Base-by-base conservation (phyloP, 2,329 filamentous ascomycete genomes). In the Pseudogymnoascus sp. region DNA sequence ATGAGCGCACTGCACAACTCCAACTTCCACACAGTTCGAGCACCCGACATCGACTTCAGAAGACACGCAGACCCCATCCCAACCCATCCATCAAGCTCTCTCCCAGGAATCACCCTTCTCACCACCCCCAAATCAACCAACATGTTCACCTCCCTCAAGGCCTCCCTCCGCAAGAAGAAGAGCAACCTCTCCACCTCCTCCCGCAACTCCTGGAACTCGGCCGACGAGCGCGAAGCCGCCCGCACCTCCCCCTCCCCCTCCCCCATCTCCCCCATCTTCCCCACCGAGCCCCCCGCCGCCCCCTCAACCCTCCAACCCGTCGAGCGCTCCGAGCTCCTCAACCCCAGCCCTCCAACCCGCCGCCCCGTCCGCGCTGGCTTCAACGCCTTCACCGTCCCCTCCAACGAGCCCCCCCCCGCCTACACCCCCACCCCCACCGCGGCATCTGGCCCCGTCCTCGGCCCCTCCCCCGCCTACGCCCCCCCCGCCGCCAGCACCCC, bases 361-460 rank as follows among this genome's bases (percentile, higher is more conserved):
- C 36, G 36, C 15, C 36, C 36, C 36, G 36, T 38, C 6, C 64
- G 69, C 15, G 65, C 70, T 60, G 70, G 69, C n/a, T 70, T 71
- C 67, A 71, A 70, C 63, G 69, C 68, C 40, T 71, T 72, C 53
- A 70, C 70, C 9, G 67, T 68, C 42, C 67, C 69, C 15, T 71
- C 70, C 17, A 71, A 72, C 61, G 71, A 72, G 60, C 71, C 71
- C 19, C 71, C 71, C 17, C 71, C 71, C 71, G 71, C 71, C 9
- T 73, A 73, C 57, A 70, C 70, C 1, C 62, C 68, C 31, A 68
- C 66, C 9, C 66, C 70, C 23, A 66, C 67, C 3, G 47, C 53
- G 2, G 40, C 61, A 47, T 64, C 69, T 17, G 67, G 64, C 4
- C 65, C 66, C 38, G 65, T 64, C 13, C 28, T 67, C 17, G 33